phyloP scores from a whole-genome alignment of 169 alveolate genomes.

The Plasmodium gonderi region DNA sequence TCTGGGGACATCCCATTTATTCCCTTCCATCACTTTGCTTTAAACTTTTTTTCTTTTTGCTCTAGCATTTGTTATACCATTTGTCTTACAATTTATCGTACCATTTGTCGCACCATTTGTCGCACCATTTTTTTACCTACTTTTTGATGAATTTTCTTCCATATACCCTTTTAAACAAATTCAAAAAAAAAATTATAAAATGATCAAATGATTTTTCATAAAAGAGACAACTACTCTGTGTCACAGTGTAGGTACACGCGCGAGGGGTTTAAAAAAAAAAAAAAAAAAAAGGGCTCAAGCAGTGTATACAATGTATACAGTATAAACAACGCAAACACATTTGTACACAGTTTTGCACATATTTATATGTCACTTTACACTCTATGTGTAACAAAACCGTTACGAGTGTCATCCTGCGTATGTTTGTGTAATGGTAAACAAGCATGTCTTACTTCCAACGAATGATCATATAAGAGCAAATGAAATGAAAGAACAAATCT shows the following conservation, averaged over 20 bases:
- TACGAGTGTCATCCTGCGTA: not conserved
- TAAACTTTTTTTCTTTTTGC: not conserved
- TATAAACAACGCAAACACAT: not conserved
- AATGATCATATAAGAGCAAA: not conserved
- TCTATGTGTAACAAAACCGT: not conserved
- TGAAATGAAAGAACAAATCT: constrained; percentile 27
- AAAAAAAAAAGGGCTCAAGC: too few species aligned
- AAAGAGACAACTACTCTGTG: not conserved
- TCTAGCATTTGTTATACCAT: not conserved
- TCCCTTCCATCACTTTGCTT: not conserved
- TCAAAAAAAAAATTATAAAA: not conserved
- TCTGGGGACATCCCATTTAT: not conserved
- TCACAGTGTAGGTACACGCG: not conserved
- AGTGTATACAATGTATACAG: not conserved
- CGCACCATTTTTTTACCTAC: not conserved
- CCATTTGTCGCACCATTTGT: too few species aligned
- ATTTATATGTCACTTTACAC: too few species aligned
- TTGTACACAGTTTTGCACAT: too few species aligned
- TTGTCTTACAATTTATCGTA: too few species aligned
- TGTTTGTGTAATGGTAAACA: not conserved
- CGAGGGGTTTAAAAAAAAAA: not conserved
- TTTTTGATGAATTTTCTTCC: not conserved
- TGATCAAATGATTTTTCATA: not conserved
- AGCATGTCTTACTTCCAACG: not conserved
- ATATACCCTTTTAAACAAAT: not conserved